phyloP scores from a whole-genome alignment of 352 stramenopile species.

The Plasmopara viticola region DNA sequence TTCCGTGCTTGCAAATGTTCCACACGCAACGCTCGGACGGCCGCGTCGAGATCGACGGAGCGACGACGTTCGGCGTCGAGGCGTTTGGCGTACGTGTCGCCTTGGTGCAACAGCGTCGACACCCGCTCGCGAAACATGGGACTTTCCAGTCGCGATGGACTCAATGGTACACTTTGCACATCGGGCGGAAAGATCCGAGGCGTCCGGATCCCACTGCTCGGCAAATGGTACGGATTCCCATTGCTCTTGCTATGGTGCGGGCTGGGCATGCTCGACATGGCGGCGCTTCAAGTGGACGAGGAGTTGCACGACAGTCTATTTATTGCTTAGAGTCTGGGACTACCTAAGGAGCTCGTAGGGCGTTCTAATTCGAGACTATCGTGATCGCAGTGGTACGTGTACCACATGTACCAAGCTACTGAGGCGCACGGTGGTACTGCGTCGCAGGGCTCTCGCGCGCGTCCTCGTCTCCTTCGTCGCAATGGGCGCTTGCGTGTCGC shows the following conservation, averaged over 20 bases:
- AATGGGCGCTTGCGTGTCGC: constrained; percentile 26
- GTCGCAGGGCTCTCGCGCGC: constrained; percentile 26
- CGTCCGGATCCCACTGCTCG: constrained; percentile 28
- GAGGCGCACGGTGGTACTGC: constrained; percentile 22
- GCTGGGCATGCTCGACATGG: constrained; percentile 20
- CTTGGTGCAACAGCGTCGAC: constrained; percentile 60
- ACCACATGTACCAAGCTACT: neutral
- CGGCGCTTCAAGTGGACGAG: constrained; percentile 4
- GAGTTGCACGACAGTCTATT: constrained; percentile 11
- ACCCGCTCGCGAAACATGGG: constrained; percentile 67
- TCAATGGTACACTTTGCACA: constrained; percentile 47
- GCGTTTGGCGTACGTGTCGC: constrained; percentile 64
- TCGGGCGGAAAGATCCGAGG: constrained; percentile 54
- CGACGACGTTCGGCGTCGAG: constrained; percentile 56
- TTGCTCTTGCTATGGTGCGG: constrained; percentile 16
- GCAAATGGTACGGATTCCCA: constrained; percentile 36
- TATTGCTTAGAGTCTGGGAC: no score
- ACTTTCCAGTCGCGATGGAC: constrained; percentile 63
- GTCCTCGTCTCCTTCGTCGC: constrained; percentile 18
- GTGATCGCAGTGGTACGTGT: no score
- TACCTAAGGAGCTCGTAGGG: no score
- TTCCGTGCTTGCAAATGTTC: constrained; percentile 53
- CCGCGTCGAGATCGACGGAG: constrained; percentile 39
- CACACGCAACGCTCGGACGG: constrained; percentile 10
- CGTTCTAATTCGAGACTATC: no score